These are phyloP conservation scores for Komagataella phaffii DNA, from an alignment of 805 yeast genomes.

Conservation along the genomic window DNA sequence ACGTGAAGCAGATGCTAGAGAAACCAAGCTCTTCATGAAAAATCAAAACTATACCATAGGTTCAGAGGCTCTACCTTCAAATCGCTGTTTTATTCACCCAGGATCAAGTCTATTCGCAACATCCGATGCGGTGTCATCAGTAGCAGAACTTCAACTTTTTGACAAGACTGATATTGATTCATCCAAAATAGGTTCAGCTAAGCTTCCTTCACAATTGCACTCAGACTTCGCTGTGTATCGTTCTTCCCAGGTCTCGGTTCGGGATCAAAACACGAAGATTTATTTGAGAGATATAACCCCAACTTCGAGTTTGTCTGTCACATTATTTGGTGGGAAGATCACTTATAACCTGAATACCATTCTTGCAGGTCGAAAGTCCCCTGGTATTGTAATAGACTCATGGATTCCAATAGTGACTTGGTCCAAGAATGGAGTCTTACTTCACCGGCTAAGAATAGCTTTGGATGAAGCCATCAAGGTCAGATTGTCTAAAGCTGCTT, in stretches of 20 bases:
- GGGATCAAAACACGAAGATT: conserved; percentile 41
- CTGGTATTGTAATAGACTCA: conserved; percentile 76
- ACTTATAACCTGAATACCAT: conserved; percentile 36
- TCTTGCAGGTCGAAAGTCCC: conserved; percentile 37
- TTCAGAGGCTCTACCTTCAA: conserved; percentile 29
- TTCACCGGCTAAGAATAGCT: conserved; percentile 53
- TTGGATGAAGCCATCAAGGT: conserved; percentile 56
- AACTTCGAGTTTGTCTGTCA: conserved; percentile 50
- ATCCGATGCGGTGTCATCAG: conserved; percentile 14
- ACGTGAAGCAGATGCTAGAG: conserved; percentile 69
- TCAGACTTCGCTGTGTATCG: conserved; percentile 53
- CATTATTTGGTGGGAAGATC: conserved; percentile 74
- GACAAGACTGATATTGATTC: conserved; percentile 24
- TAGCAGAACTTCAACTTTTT: not conserved
- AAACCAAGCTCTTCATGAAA: conserved; percentile 61
- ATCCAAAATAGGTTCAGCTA: conserved; percentile 6
- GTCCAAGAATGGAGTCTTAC: conserved; percentile 85
- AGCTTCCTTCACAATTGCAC: conserved; percentile 20
- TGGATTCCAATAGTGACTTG: conserved; percentile 89
- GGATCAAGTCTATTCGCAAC: conserved; percentile 59
- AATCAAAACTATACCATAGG: conserved; percentile 35
- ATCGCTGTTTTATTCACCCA: conserved; percentile 78
- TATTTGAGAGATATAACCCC: conserved; percentile 75
- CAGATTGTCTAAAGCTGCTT: conserved; percentile 39
- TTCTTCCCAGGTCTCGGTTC: conserved; percentile 25